Percentiles rank a stretch among this genome's conserved stretches.
Evolutionary conservation across 768 basidiomycete genomes (phyloP).

Genomic region (Podaxis sp.): DNA sequence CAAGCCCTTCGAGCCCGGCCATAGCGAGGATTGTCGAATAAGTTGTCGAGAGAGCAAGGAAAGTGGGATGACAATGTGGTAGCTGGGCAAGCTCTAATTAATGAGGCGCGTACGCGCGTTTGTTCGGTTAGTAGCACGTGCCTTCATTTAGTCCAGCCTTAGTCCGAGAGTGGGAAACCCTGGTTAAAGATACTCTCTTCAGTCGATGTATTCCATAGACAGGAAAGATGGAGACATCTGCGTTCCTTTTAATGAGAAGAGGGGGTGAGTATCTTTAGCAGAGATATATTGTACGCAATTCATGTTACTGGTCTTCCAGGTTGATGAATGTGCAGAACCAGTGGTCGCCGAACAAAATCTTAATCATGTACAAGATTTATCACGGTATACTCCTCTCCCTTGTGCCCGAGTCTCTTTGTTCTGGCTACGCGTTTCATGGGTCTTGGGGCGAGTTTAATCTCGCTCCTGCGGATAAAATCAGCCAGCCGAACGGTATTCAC

Average conservation of each 20-base stretch:
- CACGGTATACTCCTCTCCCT: not conserved
- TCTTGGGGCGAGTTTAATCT: not conserved
- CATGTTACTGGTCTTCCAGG: not conserved
- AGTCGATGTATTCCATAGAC: not conserved
- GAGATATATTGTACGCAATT: not conserved
- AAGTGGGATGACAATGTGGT: not conserved
- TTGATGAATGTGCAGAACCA: not conserved
- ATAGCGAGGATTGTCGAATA: conserved; percentile 30
- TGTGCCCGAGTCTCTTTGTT: not conserved
- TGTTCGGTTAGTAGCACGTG: not conserved
- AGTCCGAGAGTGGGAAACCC: not conserved
- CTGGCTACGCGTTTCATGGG: not conserved
- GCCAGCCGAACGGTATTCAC: not conserved
- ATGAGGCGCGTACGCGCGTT: not conserved
- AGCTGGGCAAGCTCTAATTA: not conserved
- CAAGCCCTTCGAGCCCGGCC: conserved; percentile 56
- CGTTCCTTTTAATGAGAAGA: not conserved
- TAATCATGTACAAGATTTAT: not conserved
- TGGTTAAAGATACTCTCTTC: not conserved
- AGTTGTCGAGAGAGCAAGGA: not conserved
- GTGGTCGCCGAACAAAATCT: not conserved
- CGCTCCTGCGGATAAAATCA: not conserved
- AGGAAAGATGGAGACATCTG: not conserved
- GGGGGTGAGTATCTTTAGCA: not conserved
- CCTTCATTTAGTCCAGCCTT: not conserved